A percentile compares a stretch with the other conserved stretches of the same genome.
Conservation (phyloP, 2,329 filamentous ascomycete species). For the Penicillium sumatraense region DNA sequence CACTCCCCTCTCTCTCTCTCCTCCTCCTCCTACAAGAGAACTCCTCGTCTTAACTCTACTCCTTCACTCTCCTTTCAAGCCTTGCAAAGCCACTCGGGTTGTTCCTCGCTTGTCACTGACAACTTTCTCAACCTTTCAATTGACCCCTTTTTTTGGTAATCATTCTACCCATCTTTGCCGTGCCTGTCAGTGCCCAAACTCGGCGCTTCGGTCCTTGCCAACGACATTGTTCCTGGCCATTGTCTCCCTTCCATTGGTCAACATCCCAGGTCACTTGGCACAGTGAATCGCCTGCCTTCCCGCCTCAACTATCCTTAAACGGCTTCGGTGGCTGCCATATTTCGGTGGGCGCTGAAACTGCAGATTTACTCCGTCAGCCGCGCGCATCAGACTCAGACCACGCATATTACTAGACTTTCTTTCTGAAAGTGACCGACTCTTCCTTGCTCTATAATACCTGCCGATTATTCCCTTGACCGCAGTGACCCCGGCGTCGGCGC, state of each 20-base stretch:
- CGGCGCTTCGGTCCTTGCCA: conserved; percentile 1
- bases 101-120: no score
- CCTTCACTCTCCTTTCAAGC: background rate
- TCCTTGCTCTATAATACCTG: background rate
- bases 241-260: conserved; percentile 3
- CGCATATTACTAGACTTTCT: conserved; percentile 4
- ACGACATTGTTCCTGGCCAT: conserved; percentile 17
- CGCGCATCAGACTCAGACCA: conserved; percentile 21
- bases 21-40: background rate
- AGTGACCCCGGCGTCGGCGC: conserved; percentile 3
- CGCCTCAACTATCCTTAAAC: conserved; percentile 3
- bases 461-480: background rate
- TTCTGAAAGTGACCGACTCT: conserved; percentile 4
- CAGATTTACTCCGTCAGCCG: conserved; percentile 26
- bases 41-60: background rate
- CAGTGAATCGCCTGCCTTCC: conserved; percentile 2
- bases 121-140: conserved; percentile 2
- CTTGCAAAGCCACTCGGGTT: no score
- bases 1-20: background rate
- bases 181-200: background rate
- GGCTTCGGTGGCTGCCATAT: conserved; percentile 15
- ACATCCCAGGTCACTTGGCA: background rate
- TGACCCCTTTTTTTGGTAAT: background rate
- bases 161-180: background rate
- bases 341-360: conserved; percentile 22